These are phyloP conservation scores for Alectoria sarmentosa DNA, from an alignment of 495 filamentous ascomycete species.

Conservation along the genomic window DNA sequence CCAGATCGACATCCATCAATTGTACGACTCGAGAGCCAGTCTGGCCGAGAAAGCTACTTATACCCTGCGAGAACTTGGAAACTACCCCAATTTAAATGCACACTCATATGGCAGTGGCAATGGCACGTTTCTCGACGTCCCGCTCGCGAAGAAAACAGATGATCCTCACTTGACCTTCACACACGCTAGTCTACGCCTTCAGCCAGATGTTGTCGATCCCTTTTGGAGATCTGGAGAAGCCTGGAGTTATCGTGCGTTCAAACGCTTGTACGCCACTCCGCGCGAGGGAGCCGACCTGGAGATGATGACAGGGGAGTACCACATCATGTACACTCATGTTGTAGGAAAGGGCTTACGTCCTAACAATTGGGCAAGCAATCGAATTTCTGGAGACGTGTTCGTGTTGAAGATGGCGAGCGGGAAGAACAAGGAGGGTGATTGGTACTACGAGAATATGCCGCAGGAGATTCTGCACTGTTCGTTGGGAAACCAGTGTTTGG, in stretches of 20 bases:
- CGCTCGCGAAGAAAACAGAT: background rate
- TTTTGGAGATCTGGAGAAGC: background rate
- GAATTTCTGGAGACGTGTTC: background rate
- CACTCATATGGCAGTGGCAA: background rate
- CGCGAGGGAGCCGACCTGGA: background rate
- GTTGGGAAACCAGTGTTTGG: constrained; percentile 3
- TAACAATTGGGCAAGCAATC: background rate
- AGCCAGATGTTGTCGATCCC: background rate
- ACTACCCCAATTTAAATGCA: background rate
- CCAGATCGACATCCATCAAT: no score
- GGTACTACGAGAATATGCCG: constrained; percentile 11
- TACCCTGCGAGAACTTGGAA: background rate
- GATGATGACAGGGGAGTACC: constrained; percentile 6
- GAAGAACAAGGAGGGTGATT: constrained; percentile 8
- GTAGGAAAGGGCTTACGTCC: background rate
- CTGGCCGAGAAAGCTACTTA: background rate
- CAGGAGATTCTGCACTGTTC: background rate
- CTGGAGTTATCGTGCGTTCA: background rate
- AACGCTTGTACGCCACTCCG: background rate
- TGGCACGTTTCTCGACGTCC: background rate
- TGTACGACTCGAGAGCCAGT: background rate
- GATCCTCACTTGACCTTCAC: background rate
- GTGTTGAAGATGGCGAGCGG: constrained; percentile 8
- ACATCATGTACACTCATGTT: background rate
- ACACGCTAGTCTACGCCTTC: background rate